Percentiles rank a stretch among this genome's conserved stretches.
Conservation (phyloP, 306 rosid genomes). For the Rosa chinensis region DNA sequence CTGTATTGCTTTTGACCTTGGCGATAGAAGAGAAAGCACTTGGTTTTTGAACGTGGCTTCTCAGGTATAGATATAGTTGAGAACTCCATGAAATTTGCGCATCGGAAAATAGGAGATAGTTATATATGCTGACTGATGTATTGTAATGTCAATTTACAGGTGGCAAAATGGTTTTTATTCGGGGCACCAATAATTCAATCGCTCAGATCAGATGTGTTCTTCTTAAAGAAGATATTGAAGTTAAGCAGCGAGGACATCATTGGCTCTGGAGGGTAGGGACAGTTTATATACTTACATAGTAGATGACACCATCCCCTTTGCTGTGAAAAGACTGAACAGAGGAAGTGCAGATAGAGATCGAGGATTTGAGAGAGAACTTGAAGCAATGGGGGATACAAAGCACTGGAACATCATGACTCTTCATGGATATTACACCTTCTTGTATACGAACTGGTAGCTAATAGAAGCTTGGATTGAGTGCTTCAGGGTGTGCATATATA, state of each 20-base stretch:
- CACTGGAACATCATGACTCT: slow-evolving; percentile 81
- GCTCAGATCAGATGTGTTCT: slow-evolving; percentile 46
- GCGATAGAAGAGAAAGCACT: slow-evolving; percentile 31
- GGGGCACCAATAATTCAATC: slow-evolving; percentile 53
- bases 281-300: slow-evolving; percentile 59
- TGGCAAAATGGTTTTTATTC: slow-evolving; percentile 79
- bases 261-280: slow-evolving; percentile 85
- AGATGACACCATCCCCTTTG: slow-evolving; percentile 56
- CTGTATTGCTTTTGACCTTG: too few relatives aligned
- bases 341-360: slow-evolving; percentile 43
- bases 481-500: slow-evolving; percentile 56
- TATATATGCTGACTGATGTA: neutral
- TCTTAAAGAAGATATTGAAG: slow-evolving; percentile 63
- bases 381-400: slow-evolving; percentile 89
- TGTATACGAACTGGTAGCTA: slow-evolving; percentile 78
- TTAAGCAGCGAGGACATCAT: slow-evolving; percentile 74
- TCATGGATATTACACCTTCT: slow-evolving; percentile 86
- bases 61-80: slow-evolving; percentile 58
- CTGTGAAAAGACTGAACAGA: slow-evolving; percentile 70
- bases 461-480: slow-evolving; percentile 73
- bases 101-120: slow-evolving; percentile 11
- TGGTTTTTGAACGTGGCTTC: slow-evolving; percentile 50
- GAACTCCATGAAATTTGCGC: neutral
- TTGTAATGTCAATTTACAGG: slow-evolving; percentile 39
- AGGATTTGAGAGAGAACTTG: slow-evolving; percentile 83